Conservation (phyloP, 2,329 filamentous ascomycete species). For the Trichophyton benhamiae region DNA sequence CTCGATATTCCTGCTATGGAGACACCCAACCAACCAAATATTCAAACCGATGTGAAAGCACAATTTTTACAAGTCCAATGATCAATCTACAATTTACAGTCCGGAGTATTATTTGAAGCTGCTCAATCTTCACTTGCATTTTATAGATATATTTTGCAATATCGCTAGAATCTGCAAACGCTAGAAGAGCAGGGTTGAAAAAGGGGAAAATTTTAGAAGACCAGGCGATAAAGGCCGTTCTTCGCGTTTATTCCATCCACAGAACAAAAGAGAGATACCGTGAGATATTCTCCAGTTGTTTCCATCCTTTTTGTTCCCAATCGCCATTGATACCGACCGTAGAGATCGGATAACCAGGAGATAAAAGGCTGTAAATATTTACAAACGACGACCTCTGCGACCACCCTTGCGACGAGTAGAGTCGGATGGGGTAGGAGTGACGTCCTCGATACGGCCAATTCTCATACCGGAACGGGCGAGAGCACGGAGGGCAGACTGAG, state of each 20-base stretch:
- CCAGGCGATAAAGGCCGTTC: constrained; percentile 42
- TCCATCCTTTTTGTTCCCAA: constrained; percentile 19
- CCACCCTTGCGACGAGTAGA: constrained; percentile 99
- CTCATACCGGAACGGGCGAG: constrained; percentile 99
- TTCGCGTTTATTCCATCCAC: constrained; percentile 42
- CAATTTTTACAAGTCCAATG: neutral
- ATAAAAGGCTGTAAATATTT: constrained; percentile 27
- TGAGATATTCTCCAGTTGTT: constrained; percentile 19
- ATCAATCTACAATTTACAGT: neutral
- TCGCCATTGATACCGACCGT: constrained; percentile 11
- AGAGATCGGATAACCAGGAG: constrained; percentile 6
- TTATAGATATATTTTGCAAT: constrained; percentile 3
- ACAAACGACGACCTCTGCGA: constrained; percentile 99
- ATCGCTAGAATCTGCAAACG: neutral
- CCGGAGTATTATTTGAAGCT: neutral
- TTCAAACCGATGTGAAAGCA: neutral
- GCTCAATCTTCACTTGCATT: constrained; percentile 1
- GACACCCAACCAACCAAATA: neutral
- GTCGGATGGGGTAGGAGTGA: constrained; percentile 97
- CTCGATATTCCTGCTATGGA: neutral
- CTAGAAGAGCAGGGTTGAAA: constrained; percentile 1
- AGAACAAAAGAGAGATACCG: constrained; percentile 23
- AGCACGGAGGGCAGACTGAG: constrained; percentile 96
- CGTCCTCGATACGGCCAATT: constrained; percentile 99
- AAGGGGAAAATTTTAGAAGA: constrained; percentile 27